Evolutionary conservation across 176 grass and related monocot genomes (phyloP), one percentile per base, ranked within the genome.

Genomic region (Lolium rigidum): DNA sequence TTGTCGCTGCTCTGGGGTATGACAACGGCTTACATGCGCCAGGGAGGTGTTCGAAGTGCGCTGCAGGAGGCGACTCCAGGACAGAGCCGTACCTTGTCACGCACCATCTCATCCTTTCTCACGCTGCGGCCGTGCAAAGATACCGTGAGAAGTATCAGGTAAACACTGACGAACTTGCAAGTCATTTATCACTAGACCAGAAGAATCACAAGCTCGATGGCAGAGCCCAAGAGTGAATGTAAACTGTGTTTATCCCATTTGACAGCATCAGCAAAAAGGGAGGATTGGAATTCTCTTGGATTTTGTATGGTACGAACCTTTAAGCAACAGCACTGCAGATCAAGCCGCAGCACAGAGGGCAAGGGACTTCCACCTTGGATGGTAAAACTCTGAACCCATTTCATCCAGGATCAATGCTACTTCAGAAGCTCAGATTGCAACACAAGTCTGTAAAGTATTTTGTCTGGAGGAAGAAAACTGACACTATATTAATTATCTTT

Each of bases 361-460:
- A 25, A 94, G 95, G 80, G 95, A 98, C 18, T 98, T 98, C 77
- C 95, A 98, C 60, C 79, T 98, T 18, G 95, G 95, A 90, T 98
- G 95, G 95, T 98, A 90, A 76, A 12, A 62, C 10, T 37, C 43
- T 46, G 50, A 86, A 68, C 26, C 2, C 24, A 24, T n/a, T 51
- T 61, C 41, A 68, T 77, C 76, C 52, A 52, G 3, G 20, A 60
- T 69, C n/a, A 50, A 37, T n/a, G 18, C 51, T 47, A 25, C 31
- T n/a, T 61, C 13, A 41, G 54, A 26, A 17, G 21, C 25, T 18
- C 72, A 83, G 24, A 0, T 10, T 76, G 8, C 16, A 61, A 82
- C 15, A 10, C 20, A 14, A 64, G 21, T 16, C 24, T 28, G 4
- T 28, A 13, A 64, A 64, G 9, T 25, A 20, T 70, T 14, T 26